Base-by-base conservation (phyloP, 805 yeast genomes). In the Ogataea paradorogensis region DNA sequence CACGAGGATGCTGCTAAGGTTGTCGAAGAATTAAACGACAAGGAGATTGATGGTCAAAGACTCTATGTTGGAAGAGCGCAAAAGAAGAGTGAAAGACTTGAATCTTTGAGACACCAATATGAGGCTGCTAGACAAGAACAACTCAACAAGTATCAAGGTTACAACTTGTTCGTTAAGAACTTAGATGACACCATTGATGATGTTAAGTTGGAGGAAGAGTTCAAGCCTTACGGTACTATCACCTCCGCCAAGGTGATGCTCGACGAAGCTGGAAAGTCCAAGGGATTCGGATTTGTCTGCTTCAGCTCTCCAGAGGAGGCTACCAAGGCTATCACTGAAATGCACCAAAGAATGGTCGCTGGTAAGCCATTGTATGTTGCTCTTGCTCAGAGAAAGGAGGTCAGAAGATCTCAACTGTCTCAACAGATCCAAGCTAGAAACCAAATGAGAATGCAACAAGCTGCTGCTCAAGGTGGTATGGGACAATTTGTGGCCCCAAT, bases 241-340 rank as follows among this genome's bases (percentile, higher is more conserved):
- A 86, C 97, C 52, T 87, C 96, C 46, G 96, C 90, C 55, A 89
- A 85, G 73, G 95, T 91, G 55, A 91, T 93, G 97, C 80, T 84
- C 59, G 96, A 87, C 64, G 97, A 90, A 59, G 67, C 79, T 48
- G 97, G 95, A 58, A 88, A 88, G 73, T 88, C 97, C 50, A 91
- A 87, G 76, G 98, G 98, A 55, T 93, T 93, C 66, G 99, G 99
- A 62, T 93, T 93, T 66, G 99, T 93, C 56, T 89, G 99, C 73
- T 93, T 83, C 84, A 81, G 96, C 42, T 70, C 93, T 51, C 96
- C 98, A 62, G 99, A 93, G 70, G 99, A 93, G 80, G 99, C 99
- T 56, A 86, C 96, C 60, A 89, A 88, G 74, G 99, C 99, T 52
- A 88, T 91, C 66, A 78, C 91, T 57, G 99, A 91, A 76, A 90